Evolutionary conservation across 1,139 yeast genomes (phyloP).

Genomic region (Hyphopichia khmerensis): DNA sequence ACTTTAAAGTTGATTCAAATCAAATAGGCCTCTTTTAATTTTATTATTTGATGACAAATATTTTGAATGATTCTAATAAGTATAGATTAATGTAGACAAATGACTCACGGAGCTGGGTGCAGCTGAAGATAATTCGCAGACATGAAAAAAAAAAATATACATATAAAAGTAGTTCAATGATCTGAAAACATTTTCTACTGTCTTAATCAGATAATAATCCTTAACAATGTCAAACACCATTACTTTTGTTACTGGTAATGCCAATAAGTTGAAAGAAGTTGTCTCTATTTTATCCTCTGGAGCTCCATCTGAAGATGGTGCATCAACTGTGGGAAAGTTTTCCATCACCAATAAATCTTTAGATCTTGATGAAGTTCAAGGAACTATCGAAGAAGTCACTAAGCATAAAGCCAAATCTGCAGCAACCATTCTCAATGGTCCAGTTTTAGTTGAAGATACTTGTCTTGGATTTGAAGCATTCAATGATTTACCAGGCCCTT

Average conservation of each 20-base stretch:
- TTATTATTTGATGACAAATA: too few species aligned
- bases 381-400: constrained; percentile 79
- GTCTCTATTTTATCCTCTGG: constrained; percentile 58
- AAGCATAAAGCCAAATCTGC: constrained; percentile 79
- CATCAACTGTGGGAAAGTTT: constrained; percentile 49
- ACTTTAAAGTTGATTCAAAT: too few species aligned
- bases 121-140: too few species aligned
- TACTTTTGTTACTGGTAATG: constrained; percentile 84
- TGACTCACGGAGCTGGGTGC: too few species aligned
- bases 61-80: too few species aligned
- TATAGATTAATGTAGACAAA: too few species aligned
- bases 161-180: background rate
- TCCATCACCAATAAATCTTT: constrained; percentile 58
- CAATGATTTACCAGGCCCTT: constrained; percentile 87
- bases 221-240: constrained; percentile 21
- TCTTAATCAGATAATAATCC: background rate
- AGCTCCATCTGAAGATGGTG: constrained; percentile 18
- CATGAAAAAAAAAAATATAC: too few species aligned
- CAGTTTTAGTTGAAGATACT: constrained; percentile 94
- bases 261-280: constrained; percentile 83
- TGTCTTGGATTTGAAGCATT: constrained; percentile 82
- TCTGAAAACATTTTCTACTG: too few species aligned
- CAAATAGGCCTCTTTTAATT: too few species aligned
- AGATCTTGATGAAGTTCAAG: constrained; percentile 90
- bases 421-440: constrained; percentile 57